Evolutionary conservation across 2,329 filamentous ascomycete genomes (phyloP), one percentile per base, ranked within the genome.

Genomic region (Talaromyces piceae): DNA sequence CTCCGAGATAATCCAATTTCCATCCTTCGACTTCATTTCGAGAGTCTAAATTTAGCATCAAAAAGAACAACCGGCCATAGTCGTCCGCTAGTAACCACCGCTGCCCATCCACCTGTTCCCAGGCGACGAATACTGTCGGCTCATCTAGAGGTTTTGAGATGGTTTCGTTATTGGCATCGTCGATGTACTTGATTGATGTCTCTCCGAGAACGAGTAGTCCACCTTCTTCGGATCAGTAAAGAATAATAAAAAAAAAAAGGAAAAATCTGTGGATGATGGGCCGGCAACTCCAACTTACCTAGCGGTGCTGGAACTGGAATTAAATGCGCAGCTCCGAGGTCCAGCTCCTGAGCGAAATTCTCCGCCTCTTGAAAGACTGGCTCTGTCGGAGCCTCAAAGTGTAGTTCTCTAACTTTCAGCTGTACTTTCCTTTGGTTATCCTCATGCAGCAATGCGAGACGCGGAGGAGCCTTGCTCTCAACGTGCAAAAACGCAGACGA

Each of bases 1-100:
- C 68, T 3, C 82, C 82, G 18, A 95, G 77, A 20, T 77, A 72
- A 47, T 81, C 78, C 18, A 96, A 75, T 49, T 83, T 80, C 77
- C 94, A 87, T 20, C 80, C 80, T 12, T 79, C 80, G 0, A 96
- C 87, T 13, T 83, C 80, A 5, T 81, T 79, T 3, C 81, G 76
- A 8, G 77, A 73, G 45, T 78, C 76, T 2, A 88, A 77, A 12
- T 86, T 69, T 11, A 98, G 80, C 65, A 89, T 89, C 31, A 98
- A 73, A n/a, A 96, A 74, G 63, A 91, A 90, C 22, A 98, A 69
- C 46, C 79, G 80, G 13, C 93, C 91, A 63, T 93, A 96, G 60
- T 96, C 90, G 64, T 98, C 93, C 1, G 87, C 90, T 2, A 98
- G 72, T n/a, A 96, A 76, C 72, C 90, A 97, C 61, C 86, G 80